Evolutionary conservation across 2,329 filamentous ascomycete genomes (phyloP).

Genomic region (Pseudonectria foliicola): DNA sequence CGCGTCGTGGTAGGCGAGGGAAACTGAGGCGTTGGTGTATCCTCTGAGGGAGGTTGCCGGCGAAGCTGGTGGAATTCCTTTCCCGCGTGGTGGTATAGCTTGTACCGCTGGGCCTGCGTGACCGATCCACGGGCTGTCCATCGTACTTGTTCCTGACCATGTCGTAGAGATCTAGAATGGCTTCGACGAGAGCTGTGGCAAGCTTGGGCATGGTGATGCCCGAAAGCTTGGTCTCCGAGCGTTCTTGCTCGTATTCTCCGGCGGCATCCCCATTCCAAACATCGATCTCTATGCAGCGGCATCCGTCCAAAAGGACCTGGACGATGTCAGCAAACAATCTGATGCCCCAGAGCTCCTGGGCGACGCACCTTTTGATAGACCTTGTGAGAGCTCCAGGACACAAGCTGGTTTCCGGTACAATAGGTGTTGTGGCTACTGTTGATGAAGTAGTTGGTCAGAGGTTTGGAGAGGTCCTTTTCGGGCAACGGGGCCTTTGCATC

Average conservation of each 20-base stretch:
- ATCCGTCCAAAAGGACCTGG: conserved; percentile 66
- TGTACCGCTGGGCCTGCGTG: conserved; percentile 33
- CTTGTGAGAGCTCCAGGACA: conserved; percentile 67
- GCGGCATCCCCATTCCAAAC: conserved; percentile 72
- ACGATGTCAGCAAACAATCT: conserved; percentile 1
- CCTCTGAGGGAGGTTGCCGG: too few species aligned
- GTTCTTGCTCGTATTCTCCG: conserved; percentile 31
- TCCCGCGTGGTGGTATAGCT: conserved; percentile 14
- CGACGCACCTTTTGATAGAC: conserved; percentile 67
- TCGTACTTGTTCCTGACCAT: conserved; percentile 20
- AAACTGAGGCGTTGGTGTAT: conserved; percentile 26
- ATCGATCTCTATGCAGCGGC: conserved; percentile 89
- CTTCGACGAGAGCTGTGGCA: conserved; percentile 33
- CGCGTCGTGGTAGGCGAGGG: conserved; percentile 16
- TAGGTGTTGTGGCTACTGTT: conserved; percentile 96
- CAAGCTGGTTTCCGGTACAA: conserved; percentile 77
- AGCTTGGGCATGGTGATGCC: conserved; percentile 39
- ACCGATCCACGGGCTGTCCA: conserved; percentile 26
- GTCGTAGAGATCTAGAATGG: conserved; percentile 26
- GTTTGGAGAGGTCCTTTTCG: conserved; percentile 53
- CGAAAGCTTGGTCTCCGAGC: conserved; percentile 42
- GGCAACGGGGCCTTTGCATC: conserved; percentile 37
- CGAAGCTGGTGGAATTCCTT: too few species aligned
- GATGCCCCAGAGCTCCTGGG: too few species aligned
- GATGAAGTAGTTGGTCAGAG: conserved; percentile 86